These are phyloP conservation scores for Myochromella boudieri DNA, from an alignment of 768 basidiomycete species.

Conservation along the genomic window DNA sequence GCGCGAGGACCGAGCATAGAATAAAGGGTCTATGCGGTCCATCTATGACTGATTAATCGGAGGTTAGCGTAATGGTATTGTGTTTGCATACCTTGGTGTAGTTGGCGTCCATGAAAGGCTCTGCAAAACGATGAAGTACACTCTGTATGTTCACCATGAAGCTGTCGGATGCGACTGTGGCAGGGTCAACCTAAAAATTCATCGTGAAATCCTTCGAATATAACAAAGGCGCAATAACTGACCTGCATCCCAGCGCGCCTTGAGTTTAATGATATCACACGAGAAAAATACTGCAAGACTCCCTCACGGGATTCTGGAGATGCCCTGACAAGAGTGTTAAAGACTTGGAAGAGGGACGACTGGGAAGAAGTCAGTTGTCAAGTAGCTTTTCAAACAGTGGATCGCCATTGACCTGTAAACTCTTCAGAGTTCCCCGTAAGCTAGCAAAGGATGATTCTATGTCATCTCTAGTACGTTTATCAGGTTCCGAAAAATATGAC, in stretches of 20 bases:
- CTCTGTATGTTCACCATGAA: constrained; percentile 91
- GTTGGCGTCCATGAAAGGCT: constrained; percentile 92
- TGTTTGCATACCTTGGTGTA: constrained; percentile 69
- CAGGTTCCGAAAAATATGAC: constrained; percentile 84
- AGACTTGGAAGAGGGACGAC: constrained; percentile 79
- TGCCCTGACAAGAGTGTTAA: constrained; percentile 85
- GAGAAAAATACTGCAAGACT: constrained; percentile 80
- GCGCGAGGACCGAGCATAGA: constrained; percentile 69
- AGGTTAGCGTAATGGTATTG: background rate
- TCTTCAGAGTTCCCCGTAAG: constrained; percentile 82
- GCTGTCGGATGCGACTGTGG: constrained; percentile 85
- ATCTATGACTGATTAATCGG: constrained; percentile 50
- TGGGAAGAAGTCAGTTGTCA: constrained; percentile 15
- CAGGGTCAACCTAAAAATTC: constrained; percentile 66
- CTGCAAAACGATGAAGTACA: constrained; percentile 82
- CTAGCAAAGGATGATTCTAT: constrained; percentile 83
- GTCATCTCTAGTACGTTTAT: constrained; percentile 70
- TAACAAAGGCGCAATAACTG: constrained; percentile 10
- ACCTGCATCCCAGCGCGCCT: constrained; percentile 93
- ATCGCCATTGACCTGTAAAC: constrained; percentile 60
- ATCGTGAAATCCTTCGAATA: background rate
- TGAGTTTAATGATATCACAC: constrained; percentile 70
- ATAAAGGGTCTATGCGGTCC: constrained; percentile 85
- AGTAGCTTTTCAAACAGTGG: background rate
- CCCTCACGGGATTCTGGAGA: constrained; percentile 77